These are phyloP conservation scores for Podaxis carcinomalis DNA, from an alignment of 768 basidiomycete genomes.

Conservation along the genomic window DNA sequence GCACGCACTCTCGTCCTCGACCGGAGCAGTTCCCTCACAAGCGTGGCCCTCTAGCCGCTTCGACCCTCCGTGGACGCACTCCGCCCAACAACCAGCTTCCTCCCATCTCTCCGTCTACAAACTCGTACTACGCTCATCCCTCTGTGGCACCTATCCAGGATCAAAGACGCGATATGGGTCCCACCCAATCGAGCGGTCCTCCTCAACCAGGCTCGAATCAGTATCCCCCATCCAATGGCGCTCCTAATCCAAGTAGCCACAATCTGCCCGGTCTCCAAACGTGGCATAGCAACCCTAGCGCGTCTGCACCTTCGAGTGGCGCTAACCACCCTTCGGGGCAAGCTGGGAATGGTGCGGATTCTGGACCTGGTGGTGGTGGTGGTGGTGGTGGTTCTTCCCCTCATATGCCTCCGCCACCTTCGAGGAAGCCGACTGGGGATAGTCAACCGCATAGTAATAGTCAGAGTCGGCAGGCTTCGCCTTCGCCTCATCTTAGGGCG, in stretches of 20 bases:
- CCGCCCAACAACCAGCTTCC: conserved; percentile 37
- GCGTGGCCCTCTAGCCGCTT: conserved; percentile 59
- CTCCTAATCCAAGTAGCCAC: conserved; percentile 15
- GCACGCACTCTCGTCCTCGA: conserved; percentile 73
- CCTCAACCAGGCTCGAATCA: not conserved
- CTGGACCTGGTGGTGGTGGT: not conserved
- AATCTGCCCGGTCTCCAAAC: conserved; percentile 44
- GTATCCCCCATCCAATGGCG: conserved; percentile 4
- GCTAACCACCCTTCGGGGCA: not conserved
- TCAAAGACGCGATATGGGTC: conserved; percentile 12
- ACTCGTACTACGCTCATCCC: conserved; percentile 49
- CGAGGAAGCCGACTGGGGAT: not conserved
- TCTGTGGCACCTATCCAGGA: conserved; percentile 39
- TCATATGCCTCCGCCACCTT: not conserved
- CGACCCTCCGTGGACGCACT: conserved; percentile 46
- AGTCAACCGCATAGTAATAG: conserved; percentile 7
- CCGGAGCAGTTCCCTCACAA: conserved; percentile 83
- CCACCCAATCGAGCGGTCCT: conserved; percentile 8
- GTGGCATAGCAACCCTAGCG: conserved; percentile 30
- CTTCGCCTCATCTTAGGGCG: conserved; percentile 2
- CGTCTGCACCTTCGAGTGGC: conserved; percentile 16
- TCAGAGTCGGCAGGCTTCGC: conserved; percentile 6
- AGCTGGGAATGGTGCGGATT: not conserved
- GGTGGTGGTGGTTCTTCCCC: not conserved
- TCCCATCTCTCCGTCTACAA: conserved; percentile 38